Base-by-base conservation (phyloP, 192 early-diverging fungal genomes). In the Coemansia furcata region DNA sequence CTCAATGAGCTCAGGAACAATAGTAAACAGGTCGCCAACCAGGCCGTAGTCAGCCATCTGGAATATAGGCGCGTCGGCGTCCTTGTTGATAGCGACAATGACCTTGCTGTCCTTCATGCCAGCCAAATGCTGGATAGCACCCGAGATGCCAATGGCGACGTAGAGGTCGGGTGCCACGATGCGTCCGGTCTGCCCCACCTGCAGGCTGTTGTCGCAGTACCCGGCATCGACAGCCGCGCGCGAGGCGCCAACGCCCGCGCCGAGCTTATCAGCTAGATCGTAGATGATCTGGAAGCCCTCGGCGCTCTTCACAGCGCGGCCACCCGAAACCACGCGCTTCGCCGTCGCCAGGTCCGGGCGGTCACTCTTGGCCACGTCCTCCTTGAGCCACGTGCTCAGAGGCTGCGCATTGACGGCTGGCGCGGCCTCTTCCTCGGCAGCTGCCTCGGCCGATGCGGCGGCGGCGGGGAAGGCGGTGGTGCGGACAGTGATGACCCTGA, bases 21-120 rank as follows among this genome's bases (percentile, higher is more conserved):
- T 90, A 66, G 88, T 91, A 84, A 97, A 96, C 75, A 99, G 84
- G 78, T 99, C 97, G 35, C 88, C 94, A 54, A 97, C 95, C 43
- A 99, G 85, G 44, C 97, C 97, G 74, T 94, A 95, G 82, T 99
- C 97, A 30, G 97, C 91, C 49, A 99, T 91, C 84, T 93, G 91
- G 91, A 99, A 99, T 57, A 99, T 99, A 37, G 97, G 97, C 29
- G 94, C 95, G 67, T 99, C 97, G 21, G 94, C 85, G 69, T 99
- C 97, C 86, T 94, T 97, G 90, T 99, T 99, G 83, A 99, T 97
- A 62, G 94, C 93, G 38, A 95, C 97, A 85, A 99, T 99, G 49
- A 89, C 88, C 88, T 99, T 99, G 83, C 93, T 95, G 75, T 99
- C 97, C 85, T 99, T 99, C 96, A 98, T 98, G 74, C 96, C 96